These are phyloP conservation scores for Neonectria ditissima DNA, from an alignment of 2,329 filamentous ascomycete species.

Conservation along the genomic window DNA sequence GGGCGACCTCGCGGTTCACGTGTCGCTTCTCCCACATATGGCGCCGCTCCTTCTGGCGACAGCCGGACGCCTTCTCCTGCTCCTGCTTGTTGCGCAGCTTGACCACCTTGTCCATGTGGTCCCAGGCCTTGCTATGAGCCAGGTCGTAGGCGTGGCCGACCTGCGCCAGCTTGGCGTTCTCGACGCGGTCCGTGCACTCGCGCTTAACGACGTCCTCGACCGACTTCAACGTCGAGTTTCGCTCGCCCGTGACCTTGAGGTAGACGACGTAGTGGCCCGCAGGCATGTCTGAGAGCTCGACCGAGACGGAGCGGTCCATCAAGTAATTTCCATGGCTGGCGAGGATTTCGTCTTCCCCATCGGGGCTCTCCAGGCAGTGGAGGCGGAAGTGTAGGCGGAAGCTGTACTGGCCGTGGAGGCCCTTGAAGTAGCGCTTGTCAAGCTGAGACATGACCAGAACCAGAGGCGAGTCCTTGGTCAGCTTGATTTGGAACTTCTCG, in stretches of 20 bases:
- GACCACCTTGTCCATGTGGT: slow-evolving; percentile 62
- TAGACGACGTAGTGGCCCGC: slow-evolving; percentile 69
- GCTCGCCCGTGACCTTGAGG: slow-evolving; percentile 65
- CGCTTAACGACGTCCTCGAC: slow-evolving; percentile 68
- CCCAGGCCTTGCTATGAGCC: slow-evolving; percentile 68
- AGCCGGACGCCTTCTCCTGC: slow-evolving; percentile 61
- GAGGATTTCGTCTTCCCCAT: slow-evolving; percentile 69
- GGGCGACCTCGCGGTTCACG: slow-evolving; percentile 56
- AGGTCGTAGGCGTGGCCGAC: slow-evolving; percentile 70
- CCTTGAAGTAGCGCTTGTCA: slow-evolving; percentile 71
- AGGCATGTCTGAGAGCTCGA: slow-evolving; percentile 67
- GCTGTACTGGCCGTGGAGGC: slow-evolving; percentile 69
- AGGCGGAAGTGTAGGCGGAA: slow-evolving; percentile 64
- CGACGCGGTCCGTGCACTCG: slow-evolving; percentile 58
- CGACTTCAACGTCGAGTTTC: slow-evolving; percentile 56
- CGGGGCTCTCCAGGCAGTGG: slow-evolving; percentile 60
- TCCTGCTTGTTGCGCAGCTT: slow-evolving; percentile 63
- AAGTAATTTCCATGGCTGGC: slow-evolving; percentile 70
- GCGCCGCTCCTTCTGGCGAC: slow-evolving; percentile 58
- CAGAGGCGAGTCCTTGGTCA: slow-evolving; percentile 67
- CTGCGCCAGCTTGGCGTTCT: slow-evolving; percentile 70
- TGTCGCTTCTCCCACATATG: slow-evolving; percentile 63
- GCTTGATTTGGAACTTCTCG: slow-evolving; percentile 69
- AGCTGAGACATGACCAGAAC: slow-evolving; percentile 72
- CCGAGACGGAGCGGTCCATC: slow-evolving; percentile 69